A percentile compares a stretch with the other conserved stretches of the same genome.
Evolutionary conservation across 1,284 basidiomycete species (phyloP).

Genomic region (Chondrostereum purpureum): DNA sequence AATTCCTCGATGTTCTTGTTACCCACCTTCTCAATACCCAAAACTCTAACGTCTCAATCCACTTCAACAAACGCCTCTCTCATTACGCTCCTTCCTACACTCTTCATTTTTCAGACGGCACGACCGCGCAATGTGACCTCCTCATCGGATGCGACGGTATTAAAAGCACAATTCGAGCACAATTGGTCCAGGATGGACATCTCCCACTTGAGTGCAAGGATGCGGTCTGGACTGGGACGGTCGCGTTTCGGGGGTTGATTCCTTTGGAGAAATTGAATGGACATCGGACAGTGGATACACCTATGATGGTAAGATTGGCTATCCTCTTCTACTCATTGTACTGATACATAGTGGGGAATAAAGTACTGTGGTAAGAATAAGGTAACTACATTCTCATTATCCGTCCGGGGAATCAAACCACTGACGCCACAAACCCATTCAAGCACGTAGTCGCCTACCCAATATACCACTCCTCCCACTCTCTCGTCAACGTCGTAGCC

Average conservation of each 20-base stretch:
- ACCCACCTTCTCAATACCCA: too few species aligned
- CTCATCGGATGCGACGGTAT: conserved; percentile 42
- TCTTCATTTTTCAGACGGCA: conserved; percentile 30
- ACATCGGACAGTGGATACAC: conserved; percentile 26
- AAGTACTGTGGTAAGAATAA: conserved; percentile 40
- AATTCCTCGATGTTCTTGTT: conserved; percentile 39
- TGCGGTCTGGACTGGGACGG: conserved; percentile 36
- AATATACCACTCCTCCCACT: conserved; percentile 26
- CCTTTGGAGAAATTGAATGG: conserved; percentile 22
- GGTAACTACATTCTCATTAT: conserved; percentile 19
- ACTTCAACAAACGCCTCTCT: conserved; percentile 22
- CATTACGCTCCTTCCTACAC: conserved; percentile 14
- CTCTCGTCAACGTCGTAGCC: conserved; percentile 31
- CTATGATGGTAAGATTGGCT: conserved; percentile 26
- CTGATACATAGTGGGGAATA: background rate
- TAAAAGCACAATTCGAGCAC: conserved; percentile 28
- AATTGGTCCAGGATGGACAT: too few species aligned
- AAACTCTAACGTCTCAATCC: too few species aligned
- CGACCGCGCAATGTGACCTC: conserved; percentile 30
- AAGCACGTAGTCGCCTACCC: conserved; percentile 32
- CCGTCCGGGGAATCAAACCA: too few species aligned
- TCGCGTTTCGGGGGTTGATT: conserved; percentile 34
- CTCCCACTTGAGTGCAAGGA: conserved; percentile 22
- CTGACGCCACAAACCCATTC: background rate
- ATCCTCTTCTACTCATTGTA: background rate